Conservation (phyloP, 139 green algal genomes). For the Diplosphaera chodatii region DNA sequence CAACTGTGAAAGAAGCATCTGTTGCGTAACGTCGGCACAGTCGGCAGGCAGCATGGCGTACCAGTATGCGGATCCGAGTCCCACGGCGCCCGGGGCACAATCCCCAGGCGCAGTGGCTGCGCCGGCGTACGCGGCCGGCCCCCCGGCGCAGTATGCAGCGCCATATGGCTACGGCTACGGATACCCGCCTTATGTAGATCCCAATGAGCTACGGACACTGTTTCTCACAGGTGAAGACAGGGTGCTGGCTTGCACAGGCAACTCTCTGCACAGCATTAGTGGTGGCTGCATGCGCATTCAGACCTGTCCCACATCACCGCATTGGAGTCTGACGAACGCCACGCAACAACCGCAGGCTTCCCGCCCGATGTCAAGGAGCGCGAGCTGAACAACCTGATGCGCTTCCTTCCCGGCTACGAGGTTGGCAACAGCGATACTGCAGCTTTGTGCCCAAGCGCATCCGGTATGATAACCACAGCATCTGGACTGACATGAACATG, state of each 20-base stretch:
- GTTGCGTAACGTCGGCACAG: too few species aligned
- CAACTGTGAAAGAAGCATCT: too few species aligned
- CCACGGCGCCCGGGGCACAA: too few species aligned
- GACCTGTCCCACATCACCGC: background rate
- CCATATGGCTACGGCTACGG: background rate
- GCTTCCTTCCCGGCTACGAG: conserved; percentile 88
- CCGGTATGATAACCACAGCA: background rate
- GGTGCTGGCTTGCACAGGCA: background rate
- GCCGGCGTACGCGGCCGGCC: background rate
- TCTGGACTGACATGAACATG: background rate
- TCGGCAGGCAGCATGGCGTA: too few species aligned
- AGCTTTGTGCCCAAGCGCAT: too few species aligned
- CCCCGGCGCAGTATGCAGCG: background rate
- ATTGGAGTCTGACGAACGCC: too few species aligned
- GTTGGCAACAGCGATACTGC: conserved; percentile 23
- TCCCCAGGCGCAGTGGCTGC: background rate
- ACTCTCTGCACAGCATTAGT: too few species aligned
- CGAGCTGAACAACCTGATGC: conserved; percentile 91
- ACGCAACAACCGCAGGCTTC: conserved; percentile 78
- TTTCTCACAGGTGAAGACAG: conserved; percentile 51
- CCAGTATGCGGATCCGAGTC: background rate
- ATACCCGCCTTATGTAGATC: conserved; percentile 4
- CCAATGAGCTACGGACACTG: conserved; percentile 78
- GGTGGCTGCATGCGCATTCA: too few species aligned
- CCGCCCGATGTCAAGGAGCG: conserved; percentile 82